Conservation (phyloP, 306 rosid genomes). For the Glycine latifolia region DNA sequence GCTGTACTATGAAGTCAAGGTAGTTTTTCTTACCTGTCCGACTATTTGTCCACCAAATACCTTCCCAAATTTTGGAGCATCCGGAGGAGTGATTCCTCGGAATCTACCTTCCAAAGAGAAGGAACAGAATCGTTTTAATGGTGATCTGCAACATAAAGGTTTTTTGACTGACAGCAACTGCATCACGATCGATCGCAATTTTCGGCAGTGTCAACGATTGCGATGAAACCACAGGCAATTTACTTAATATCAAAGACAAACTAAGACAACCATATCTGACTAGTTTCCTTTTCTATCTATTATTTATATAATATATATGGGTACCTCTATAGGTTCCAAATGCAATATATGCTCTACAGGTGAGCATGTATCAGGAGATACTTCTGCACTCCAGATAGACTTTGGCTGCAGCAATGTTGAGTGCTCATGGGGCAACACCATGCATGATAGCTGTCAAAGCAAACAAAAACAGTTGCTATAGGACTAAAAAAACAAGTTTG, state of each 20-base stretch:
- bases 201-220: too few relatives aligned
- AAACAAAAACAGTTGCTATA: slow-evolving; percentile 44
- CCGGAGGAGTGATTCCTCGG: slow-evolving; percentile 80
- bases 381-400: slow-evolving; percentile 88
- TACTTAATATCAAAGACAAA: slow-evolving; percentile 37
- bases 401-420: slow-evolving; percentile 70
- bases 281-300: slow-evolving; percentile 3
- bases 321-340: slow-evolving; percentile 89
- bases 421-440: slow-evolving; percentile 77
- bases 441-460: slow-evolving; percentile 78
- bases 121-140: background rate
- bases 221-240: too few relatives aligned
- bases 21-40: slow-evolving; percentile 77
- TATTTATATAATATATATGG: slow-evolving; percentile 7
- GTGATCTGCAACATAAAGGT: too few relatives aligned
- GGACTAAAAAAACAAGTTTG: slow-evolving; percentile 24
- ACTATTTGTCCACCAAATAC: slow-evolving; percentile 93
- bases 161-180: too few relatives aligned
- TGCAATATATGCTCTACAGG: slow-evolving; percentile 86
- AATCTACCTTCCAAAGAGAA: slow-evolving; percentile 73
- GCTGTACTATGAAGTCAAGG: slow-evolving; percentile 11
- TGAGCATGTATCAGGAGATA: slow-evolving; percentile 71
- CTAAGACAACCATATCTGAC: slow-evolving; percentile 21
- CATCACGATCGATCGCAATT: too few relatives aligned
- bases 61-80: slow-evolving; percentile 86